phyloP scores from a whole-genome alignment of 192 early-diverging fungal genomes.

The Diversispora eburnea region DNA sequence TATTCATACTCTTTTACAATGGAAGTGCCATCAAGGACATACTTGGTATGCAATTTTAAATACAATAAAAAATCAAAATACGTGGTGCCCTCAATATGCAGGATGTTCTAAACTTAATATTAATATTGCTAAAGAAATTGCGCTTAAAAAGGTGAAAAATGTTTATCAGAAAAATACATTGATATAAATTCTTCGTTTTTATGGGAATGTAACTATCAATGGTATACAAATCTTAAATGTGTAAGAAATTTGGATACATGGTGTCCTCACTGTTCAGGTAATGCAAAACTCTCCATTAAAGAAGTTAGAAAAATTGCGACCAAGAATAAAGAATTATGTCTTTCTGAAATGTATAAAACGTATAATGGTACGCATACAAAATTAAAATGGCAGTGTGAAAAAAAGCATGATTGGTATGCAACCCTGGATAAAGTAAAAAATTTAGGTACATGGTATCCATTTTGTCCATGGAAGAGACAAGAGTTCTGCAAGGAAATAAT shows the following conservation, averaged over 20 bases:
- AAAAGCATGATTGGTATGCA: conserved; percentile 8
- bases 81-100: not conserved
- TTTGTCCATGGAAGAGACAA: conserved; percentile 5
- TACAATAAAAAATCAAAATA: too few species aligned
- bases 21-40: too few species aligned
- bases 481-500: not conserved
- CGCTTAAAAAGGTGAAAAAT: not conserved
- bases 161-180: not conserved
- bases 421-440: conserved; percentile 16
- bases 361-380: not conserved
- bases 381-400: conserved; percentile 16
- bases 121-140: conserved; percentile 5
- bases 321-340: conserved; percentile 7
- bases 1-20: too few species aligned
- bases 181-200: not conserved
- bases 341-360: conserved; percentile 24
- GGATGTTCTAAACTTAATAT: conserved; percentile 4
- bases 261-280: conserved; percentile 6
- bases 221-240: not conserved
- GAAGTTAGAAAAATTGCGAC: conserved; percentile 10
- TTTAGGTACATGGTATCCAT: conserved; percentile 16
- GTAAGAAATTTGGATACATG: not conserved
- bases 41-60: too few species aligned
- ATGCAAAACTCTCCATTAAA: not conserved
- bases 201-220: not conserved